Evolutionary conservation across 2,329 filamentous ascomycete species (phyloP).

Genomic region (Tolypocladium nubicola): DNA sequence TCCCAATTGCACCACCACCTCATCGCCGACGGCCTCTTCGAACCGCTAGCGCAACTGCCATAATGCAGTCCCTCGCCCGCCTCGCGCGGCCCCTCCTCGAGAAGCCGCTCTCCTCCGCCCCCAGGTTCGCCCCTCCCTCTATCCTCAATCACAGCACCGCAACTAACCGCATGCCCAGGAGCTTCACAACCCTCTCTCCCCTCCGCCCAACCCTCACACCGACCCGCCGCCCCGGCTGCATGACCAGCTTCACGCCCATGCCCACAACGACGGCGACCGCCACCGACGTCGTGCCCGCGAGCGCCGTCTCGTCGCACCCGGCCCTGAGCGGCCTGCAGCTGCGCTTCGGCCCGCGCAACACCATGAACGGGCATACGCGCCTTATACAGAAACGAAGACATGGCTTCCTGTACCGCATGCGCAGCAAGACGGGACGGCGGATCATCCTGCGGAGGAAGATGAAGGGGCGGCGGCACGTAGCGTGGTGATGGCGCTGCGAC

Average conservation of each 20-base stretch:
- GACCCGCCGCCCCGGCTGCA: conserved; percentile 18
- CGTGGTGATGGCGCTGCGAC: conserved; percentile 9
- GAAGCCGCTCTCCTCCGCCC: conserved; percentile 12
- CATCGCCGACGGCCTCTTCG: neutral
- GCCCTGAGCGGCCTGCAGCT: conserved; percentile 40
- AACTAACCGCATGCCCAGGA: conserved; percentile 16
- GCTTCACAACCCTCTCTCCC: conserved; percentile 37
- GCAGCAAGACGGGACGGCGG: conserved; percentile 40
- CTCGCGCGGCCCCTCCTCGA: conserved; percentile 17
- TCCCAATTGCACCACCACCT: neutral
- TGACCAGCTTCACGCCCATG: conserved; percentile 20
- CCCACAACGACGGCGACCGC: conserved; percentile 2
- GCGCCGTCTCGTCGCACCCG: conserved; percentile 39
- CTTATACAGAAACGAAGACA: conserved; percentile 49
- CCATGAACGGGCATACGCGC: conserved; percentile 42
- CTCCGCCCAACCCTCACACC: conserved; percentile 36
- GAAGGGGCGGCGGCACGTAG: conserved; percentile 40
- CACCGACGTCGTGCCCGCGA: conserved; percentile 3
- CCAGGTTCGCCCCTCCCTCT: conserved; percentile 10
- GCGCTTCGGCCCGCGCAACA: conserved; percentile 48
- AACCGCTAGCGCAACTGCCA: neutral
- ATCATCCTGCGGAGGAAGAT: conserved; percentile 38
- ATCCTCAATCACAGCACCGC: neutral
- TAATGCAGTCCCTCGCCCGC: conserved; percentile 18
- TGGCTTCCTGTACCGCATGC: conserved; percentile 43